These are phyloP conservation scores for Aspergillus ostianus DNA, from an alignment of 495 filamentous ascomycete species.

Conservation along the genomic window DNA sequence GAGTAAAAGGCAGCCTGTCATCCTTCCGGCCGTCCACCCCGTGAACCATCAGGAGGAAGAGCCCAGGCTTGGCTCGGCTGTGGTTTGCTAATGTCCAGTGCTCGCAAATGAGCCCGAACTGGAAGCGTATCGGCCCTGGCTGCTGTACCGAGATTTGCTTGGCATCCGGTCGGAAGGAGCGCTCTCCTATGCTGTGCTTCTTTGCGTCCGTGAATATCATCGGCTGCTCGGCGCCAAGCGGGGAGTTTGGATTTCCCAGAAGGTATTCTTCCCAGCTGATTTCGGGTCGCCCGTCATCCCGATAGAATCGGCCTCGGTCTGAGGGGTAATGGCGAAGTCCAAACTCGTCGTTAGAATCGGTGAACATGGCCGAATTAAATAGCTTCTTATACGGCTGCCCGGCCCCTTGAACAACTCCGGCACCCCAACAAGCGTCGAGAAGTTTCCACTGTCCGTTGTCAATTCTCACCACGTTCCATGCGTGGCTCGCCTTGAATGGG, in stretches of 20 bases:
- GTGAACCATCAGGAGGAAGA: conserved; percentile 64
- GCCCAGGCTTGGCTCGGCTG: conserved; percentile 58
- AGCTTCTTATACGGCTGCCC: conserved; percentile 57
- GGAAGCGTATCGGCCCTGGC: conserved; percentile 63
- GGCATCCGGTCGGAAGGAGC: conserved; percentile 56
- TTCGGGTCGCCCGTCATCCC: conserved; percentile 54
- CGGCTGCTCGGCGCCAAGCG: conserved; percentile 42
- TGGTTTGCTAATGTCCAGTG: conserved; percentile 74
- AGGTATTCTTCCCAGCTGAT: conserved; percentile 80
- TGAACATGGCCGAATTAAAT: conserved; percentile 73
- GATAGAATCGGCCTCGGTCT: conserved; percentile 66
- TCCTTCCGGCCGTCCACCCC: conserved; percentile 64
- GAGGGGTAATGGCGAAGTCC: conserved; percentile 74
- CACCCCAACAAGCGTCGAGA: conserved; percentile 90
- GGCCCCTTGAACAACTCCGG: conserved; percentile 57
- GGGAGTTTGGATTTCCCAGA: conserved; percentile 46
- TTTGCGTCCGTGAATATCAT: conserved; percentile 51
- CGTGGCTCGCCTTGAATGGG: conserved; percentile 61
- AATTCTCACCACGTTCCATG: conserved; percentile 91
- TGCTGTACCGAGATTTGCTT: conserved; percentile 57
- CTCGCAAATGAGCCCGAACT: conserved; percentile 69
- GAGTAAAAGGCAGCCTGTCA: conserved; percentile 61
- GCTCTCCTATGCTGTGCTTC: conserved; percentile 62
- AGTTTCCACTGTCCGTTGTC: conserved; percentile 88
- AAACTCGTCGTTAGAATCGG: conserved; percentile 78